These are phyloP conservation scores for Tolypocladium nubicola DNA, from an alignment of 2,329 filamentous ascomycete genomes.

Conservation along the genomic window DNA sequence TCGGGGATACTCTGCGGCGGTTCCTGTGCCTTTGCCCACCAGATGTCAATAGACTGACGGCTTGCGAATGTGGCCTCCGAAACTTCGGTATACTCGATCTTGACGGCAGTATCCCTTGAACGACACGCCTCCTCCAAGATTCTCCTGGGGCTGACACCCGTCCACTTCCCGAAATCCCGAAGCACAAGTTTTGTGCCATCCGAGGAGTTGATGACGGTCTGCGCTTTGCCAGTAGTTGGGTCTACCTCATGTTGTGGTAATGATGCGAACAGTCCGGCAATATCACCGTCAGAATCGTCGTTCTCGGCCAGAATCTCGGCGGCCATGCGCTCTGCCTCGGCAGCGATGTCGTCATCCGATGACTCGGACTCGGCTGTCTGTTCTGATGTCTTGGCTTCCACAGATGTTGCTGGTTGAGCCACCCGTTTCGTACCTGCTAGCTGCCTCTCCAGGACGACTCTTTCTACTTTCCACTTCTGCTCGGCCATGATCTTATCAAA, in stretches of 20 bases:
- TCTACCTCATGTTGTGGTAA: slow-evolving; percentile 52
- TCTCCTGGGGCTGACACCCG: slow-evolving; percentile 64
- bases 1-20: slow-evolving; percentile 22
- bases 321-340: slow-evolving; percentile 48
- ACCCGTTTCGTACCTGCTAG: slow-evolving; percentile 38
- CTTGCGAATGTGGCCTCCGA: slow-evolving; percentile 68
- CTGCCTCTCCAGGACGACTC: slow-evolving; percentile 51
- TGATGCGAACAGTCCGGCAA: slow-evolving; percentile 42
- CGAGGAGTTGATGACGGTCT: slow-evolving; percentile 40
- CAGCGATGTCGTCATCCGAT: slow-evolving; percentile 29
- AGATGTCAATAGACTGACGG: slow-evolving; percentile 62
- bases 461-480: slow-evolving; percentile 51
- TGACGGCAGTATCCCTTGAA: slow-evolving; percentile 61
- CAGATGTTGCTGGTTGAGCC: slow-evolving; percentile 11
- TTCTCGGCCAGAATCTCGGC: slow-evolving; percentile 43
- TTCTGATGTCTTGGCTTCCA: slow-evolving; percentile 9
- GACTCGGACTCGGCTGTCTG: slow-evolving; percentile 20
- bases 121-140: slow-evolving; percentile 82
- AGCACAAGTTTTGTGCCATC: slow-evolving; percentile 50
- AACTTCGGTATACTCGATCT: slow-evolving; percentile 55
- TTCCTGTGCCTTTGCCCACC: slow-evolving; percentile 68
- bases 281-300: slow-evolving; percentile 44
- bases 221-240: slow-evolving; percentile 44
- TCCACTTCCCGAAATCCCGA: slow-evolving; percentile 76
- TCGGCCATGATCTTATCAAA: slow-evolving; percentile 61